Conservation (phyloP, 2,329 filamentous ascomycete species). For the Emmonsiellopsis sp. region DNA sequence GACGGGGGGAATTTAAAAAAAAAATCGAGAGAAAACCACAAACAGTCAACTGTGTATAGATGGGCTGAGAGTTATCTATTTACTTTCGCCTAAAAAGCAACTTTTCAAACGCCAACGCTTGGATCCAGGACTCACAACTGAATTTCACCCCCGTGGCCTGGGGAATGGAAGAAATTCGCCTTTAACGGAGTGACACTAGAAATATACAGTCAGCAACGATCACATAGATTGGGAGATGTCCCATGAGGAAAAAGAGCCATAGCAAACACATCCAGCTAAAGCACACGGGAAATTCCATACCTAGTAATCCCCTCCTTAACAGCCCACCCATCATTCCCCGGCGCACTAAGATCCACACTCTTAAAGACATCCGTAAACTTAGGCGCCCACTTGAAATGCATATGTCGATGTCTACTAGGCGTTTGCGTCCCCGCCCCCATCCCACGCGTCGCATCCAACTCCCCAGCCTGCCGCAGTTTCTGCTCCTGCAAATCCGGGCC, state of each 20-base stretch:
- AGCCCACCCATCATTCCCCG: conserved; percentile 88
- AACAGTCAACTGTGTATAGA: not conserved
- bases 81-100: conserved; percentile 13
- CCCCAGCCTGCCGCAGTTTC: conserved; percentile 59
- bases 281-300: conserved; percentile 34
- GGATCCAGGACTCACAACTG: conserved; percentile 61
- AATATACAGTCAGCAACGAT: not conserved
- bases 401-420: conserved; percentile 56
- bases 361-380: conserved; percentile 78
- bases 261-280: not conserved
- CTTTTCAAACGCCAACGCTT: conserved; percentile 13
- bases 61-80: conserved; percentile 19
- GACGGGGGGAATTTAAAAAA: not conserved
- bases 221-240: not conserved
- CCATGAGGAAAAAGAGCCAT: not conserved
- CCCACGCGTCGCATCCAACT: conserved; percentile 25
- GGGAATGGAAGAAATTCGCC: conserved; percentile 81
- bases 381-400: conserved; percentile 92
- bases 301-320: conserved; percentile 82
- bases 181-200: conserved; percentile 76
- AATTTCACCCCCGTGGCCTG: conserved; percentile 61
- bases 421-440: conserved; percentile 19
- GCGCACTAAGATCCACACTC: conserved; percentile 68
- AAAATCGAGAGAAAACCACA: not conserved
- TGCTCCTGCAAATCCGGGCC: conserved; percentile 60